phyloP scores from a whole-genome alignment of 2,329 filamentous ascomycete genomes.

The Fusarium bulbicola region DNA sequence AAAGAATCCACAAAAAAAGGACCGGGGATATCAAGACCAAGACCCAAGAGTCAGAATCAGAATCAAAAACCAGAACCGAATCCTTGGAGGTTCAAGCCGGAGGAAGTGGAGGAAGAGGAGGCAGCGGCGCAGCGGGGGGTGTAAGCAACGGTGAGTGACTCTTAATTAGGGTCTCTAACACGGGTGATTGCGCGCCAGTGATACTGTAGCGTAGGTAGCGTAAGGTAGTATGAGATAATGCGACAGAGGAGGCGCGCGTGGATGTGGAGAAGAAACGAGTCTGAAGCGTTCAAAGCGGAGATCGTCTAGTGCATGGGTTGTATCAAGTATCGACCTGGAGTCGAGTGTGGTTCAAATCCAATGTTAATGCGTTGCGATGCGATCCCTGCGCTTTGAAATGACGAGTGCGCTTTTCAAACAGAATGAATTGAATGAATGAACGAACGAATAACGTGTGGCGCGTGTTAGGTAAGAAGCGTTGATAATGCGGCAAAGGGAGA shows the following conservation, averaged over 20 bases:
- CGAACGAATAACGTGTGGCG: background rate
- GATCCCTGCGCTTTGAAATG: constrained; percentile 13
- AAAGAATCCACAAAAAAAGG: constrained; percentile 18
- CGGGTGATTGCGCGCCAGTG: constrained; percentile 31
- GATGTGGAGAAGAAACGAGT: constrained; percentile 41
- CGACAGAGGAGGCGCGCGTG: constrained; percentile 39
- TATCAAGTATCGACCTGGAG: constrained; percentile 21
- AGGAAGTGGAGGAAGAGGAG: constrained; percentile 22
- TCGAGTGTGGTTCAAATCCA: constrained; percentile 28
- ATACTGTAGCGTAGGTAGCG: constrained; percentile 7
- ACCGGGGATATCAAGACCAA: constrained; percentile 26
- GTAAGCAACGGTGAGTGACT: constrained; percentile 32
- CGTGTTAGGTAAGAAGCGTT: background rate
- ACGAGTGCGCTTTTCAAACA: constrained; percentile 13
- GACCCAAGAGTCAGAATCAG: constrained; percentile 7
- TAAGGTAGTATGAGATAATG: constrained; percentile 35
- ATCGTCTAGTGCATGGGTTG: constrained; percentile 25
- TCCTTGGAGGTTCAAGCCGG: constrained; percentile 16
- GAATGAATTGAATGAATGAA: background rate
- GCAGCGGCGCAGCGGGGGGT: constrained; percentile 35
- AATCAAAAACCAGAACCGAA: constrained; percentile 9
- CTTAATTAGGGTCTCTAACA: constrained; percentile 15
- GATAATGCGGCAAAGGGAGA: constrained; percentile 4
- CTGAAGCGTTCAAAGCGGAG: constrained; percentile 35
- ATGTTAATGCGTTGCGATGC: constrained; percentile 21